These are phyloP conservation scores for Cornus controversa DNA, from an alignment of 148 eudicot species.

Conservation along the genomic window DNA sequence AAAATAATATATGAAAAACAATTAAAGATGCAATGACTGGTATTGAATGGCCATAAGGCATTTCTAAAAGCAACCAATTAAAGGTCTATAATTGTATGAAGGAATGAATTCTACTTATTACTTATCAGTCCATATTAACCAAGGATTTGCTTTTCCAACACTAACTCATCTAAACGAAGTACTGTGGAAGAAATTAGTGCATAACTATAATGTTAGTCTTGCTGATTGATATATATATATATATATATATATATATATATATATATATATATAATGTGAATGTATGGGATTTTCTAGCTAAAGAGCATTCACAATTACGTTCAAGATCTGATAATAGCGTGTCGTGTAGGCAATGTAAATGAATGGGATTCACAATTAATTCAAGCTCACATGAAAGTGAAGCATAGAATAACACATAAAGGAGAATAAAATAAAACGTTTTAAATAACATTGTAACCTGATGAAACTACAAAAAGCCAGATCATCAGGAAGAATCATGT, in stretches of 20 bases:
- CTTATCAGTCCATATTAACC: no score
- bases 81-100: background rate
- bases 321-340: background rate
- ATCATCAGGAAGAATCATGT: conserved; percentile 27
- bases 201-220: no score
- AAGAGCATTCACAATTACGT: background rate
- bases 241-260: no score
- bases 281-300: no score
- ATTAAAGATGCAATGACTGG: background rate
- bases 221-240: no score
- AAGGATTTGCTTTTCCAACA: no score
- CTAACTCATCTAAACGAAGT: no score
- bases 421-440: conserved; percentile 12
- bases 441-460: conserved; percentile 30
- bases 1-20: background rate
- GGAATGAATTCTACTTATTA: background rate
- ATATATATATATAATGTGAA: no score
- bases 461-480: conserved; percentile 21
- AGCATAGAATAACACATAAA: conserved; percentile 22
- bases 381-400: conserved; percentile 22
- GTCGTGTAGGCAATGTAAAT: background rate
- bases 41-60: background rate
- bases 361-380: conserved; percentile 17
- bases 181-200: no score
- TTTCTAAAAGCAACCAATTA: background rate